Conservation (phyloP, 345 rosid genomes). For the Hibiscus trionum region DNA sequence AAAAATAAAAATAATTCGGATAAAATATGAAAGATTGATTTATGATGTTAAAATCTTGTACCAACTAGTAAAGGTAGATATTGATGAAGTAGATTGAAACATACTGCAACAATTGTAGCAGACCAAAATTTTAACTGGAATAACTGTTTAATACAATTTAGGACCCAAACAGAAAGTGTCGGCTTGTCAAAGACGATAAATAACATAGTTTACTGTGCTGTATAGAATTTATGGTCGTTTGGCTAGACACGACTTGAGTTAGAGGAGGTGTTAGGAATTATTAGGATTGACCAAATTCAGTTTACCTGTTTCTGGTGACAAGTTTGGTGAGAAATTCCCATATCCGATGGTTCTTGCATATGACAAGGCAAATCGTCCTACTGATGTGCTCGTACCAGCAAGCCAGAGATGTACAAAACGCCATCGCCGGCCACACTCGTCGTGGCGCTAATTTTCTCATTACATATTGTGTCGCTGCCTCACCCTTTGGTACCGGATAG, state of each 20-base stretch:
- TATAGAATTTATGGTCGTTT: background rate
- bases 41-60: too few species aligned
- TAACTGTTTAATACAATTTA: too few species aligned
- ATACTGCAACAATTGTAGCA: too few species aligned
- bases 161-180: too few species aligned
- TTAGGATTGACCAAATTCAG: background rate
- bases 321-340: conserved; percentile 78
- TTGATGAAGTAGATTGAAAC: too few species aligned
- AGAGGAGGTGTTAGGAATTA: background rate
- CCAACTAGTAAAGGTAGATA: too few species aligned
- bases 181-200: too few species aligned
- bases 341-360: conserved; percentile 82
- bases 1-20: too few species aligned
- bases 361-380: conserved; percentile 70
- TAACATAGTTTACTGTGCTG: background rate
- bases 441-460: conserved; percentile 78
- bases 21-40: too few species aligned
- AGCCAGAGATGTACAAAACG: conserved; percentile 75
- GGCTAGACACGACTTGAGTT: background rate
- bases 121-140: too few species aligned
- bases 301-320: conserved; percentile 75
- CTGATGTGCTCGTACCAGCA: conserved; percentile 95
- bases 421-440: conserved; percentile 80
- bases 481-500: conserved; percentile 72
- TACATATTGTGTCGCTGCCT: conserved; percentile 59